A percentile compares a stretch with the other conserved stretches of the same genome.
These are phyloP conservation scores for Trichoderma erinaceum DNA, from an alignment of 495 filamentous ascomycete species.

Conservation along the genomic window DNA sequence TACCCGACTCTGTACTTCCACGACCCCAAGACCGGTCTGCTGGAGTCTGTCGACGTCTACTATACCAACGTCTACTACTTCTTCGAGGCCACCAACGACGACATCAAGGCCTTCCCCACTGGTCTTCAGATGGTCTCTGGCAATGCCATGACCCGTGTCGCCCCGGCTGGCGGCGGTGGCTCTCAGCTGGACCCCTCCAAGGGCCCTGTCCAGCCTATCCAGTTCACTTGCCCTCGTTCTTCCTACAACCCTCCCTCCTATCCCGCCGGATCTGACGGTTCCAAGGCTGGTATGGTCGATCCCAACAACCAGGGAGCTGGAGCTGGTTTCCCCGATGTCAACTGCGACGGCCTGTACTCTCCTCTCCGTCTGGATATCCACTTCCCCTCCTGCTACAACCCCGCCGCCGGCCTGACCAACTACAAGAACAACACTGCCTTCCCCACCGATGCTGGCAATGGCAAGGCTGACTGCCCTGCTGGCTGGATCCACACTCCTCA, in stretches of 20 bases:
- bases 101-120: constrained; percentile 59
- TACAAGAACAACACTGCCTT: constrained; percentile 48
- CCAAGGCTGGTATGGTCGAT: constrained; percentile 41
- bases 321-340: constrained; percentile 44
- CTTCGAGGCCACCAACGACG: constrained; percentile 50
- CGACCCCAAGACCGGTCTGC: constrained; percentile 53
- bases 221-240: constrained; percentile 42
- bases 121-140: constrained; percentile 70
- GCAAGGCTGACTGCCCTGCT: constrained; percentile 53
- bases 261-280: constrained; percentile 39
- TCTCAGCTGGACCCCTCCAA: constrained; percentile 36
- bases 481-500: constrained; percentile 52
- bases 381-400: constrained; percentile 53
- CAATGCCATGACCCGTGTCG: constrained; percentile 44
- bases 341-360: constrained; percentile 47
- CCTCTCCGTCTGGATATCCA: constrained; percentile 52
- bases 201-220: constrained; percentile 37
- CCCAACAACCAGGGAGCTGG: constrained; percentile 44
- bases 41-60: constrained; percentile 56
- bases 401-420: constrained; percentile 49
- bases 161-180: constrained; percentile 29
- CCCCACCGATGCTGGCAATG: constrained; percentile 43
- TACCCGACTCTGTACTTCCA: constrained; percentile 61
- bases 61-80: constrained; percentile 68
- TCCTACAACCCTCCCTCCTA: constrained; percentile 50